A percentile compares a stretch with the other conserved stretches of the same genome.
Evolutionary conservation across 345 rosid species (phyloP).

Genomic region (Aurinia saxatilis): DNA sequence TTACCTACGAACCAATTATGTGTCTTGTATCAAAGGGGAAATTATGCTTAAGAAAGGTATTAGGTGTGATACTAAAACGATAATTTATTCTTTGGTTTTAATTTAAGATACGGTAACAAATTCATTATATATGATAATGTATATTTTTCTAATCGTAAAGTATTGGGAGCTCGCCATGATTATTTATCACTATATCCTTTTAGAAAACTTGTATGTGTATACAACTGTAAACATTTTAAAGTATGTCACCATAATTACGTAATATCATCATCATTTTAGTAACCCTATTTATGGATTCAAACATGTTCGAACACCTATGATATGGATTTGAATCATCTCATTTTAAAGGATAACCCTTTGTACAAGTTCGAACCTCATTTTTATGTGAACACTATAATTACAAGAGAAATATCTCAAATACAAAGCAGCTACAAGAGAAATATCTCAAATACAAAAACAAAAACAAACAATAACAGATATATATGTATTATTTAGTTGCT

Average conservation of each 20-base stretch:
- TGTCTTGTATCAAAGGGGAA: slow-evolving; percentile 15
- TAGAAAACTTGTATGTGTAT: neutral
- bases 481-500: too few species aligned
- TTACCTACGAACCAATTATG: slow-evolving; percentile 24
- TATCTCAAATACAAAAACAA: too few species aligned
- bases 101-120: neutral
- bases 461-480: too few species aligned
- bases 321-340: too few species aligned
- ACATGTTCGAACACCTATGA: too few species aligned
- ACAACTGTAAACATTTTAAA: neutral
- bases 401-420: too few species aligned
- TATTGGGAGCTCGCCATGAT: neutral
- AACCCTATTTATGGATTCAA: neutral
- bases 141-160: neutral
- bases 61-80: slow-evolving; percentile 11
- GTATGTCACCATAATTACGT: slow-evolving; percentile 12
- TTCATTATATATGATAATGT: neutral
- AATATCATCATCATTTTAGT: neutral
- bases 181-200: neutral
- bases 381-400: too few species aligned
- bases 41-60: slow-evolving; percentile 23
- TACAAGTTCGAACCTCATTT: too few species aligned
- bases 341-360: too few species aligned
- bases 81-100: slow-evolving; percentile 9
- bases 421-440: too few species aligned